Evolutionary conservation across 306 rosid species (phyloP), one percentile per base, ranked within the genome.

Genomic region (Cucumis hystrix): DNA sequence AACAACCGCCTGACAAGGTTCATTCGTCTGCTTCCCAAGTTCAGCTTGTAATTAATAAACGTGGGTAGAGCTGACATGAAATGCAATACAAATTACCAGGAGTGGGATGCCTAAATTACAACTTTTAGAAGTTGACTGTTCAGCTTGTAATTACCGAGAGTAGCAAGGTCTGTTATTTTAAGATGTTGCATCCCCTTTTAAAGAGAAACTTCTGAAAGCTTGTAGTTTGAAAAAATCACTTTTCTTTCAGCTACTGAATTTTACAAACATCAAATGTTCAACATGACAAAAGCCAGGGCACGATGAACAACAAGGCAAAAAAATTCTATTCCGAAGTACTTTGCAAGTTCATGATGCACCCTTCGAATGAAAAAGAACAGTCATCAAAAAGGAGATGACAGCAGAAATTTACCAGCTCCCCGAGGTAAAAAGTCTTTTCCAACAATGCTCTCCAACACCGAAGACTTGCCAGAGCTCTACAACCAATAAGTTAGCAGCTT

Each of bases 381-480:
- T 52, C 65, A 74, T 33, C 20, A 54, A 35, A 74, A 55, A 52
- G 49, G 33, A 74, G 70, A 51, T 47, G 54, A 13, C 54, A 72
- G 9, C 8, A 13, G 52, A 71, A 65, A 63, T 73, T 67, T 62
- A 83, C 87, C 87, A 25, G 85, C 80, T 69, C 85, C 87, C n/a
- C 85, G 83, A 55, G 87, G 87, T 16, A 86, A 61, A 74, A 83
- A 86, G 62, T 94, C 98, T 74, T 93, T 88, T 68, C 98, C 98
- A 63, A 94, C 97, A 23, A 91, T 87, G 78, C 98, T 94, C 83
- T 94, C 98, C 86, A 94, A 75, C 43, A 94, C 98, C 10, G 98
- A 94, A n/a, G 98, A 94, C 86, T 94, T 94, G 28, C 98, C 98
- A 7, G 98, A 94, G 82, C 97, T 93, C 98, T 93, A 82, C 55